phyloP scores from a whole-genome alignment of 108 stramenopile genomes.

The Cyclotella sp. region DNA sequence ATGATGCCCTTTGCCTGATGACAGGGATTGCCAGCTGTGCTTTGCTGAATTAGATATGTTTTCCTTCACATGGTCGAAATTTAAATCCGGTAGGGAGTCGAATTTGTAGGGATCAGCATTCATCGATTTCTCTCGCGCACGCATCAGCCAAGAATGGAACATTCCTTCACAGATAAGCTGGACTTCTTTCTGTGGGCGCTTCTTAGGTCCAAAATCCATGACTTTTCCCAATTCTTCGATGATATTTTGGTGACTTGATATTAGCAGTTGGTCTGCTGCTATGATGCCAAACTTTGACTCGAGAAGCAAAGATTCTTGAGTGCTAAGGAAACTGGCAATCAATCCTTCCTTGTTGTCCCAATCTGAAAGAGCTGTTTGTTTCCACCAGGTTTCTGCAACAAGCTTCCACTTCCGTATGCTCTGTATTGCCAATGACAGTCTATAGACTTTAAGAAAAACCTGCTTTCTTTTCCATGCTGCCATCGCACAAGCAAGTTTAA shows the following conservation, averaged over 20 bases:
- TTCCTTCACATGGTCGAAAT: neutral
- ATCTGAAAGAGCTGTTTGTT: conserved; percentile 5
- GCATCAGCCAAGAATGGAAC: conserved; percentile 30
- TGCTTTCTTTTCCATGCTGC: conserved; percentile 23
- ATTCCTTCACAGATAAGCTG: conserved; percentile 27
- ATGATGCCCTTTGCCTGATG: no score
- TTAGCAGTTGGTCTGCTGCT: conserved; percentile 22
- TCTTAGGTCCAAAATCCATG: conserved; percentile 6
- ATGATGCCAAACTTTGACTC: conserved; percentile 19
- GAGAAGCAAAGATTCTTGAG: conserved; percentile 4
- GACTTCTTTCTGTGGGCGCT: conserved; percentile 12
- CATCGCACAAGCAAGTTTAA: conserved; percentile 28
- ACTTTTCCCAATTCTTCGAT: conserved; percentile 4
- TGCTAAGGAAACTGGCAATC: conserved; percentile 15
- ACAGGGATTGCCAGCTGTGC: neutral
- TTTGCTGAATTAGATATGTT: neutral
- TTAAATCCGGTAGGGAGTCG: neutral
- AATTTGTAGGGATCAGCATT: neutral
- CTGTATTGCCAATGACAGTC: conserved; percentile 7
- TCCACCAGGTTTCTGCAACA: conserved; percentile 14
- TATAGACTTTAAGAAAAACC: conserved; percentile 1
- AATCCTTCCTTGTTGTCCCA: neutral
- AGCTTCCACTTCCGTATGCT: conserved; percentile 21
- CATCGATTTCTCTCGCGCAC: conserved; percentile 19
- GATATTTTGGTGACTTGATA: conserved; percentile 9